These are phyloP conservation scores for Aspergillus pseudoterreus DNA, from an alignment of 2,329 filamentous ascomycete genomes.

Conservation along the genomic window DNA sequence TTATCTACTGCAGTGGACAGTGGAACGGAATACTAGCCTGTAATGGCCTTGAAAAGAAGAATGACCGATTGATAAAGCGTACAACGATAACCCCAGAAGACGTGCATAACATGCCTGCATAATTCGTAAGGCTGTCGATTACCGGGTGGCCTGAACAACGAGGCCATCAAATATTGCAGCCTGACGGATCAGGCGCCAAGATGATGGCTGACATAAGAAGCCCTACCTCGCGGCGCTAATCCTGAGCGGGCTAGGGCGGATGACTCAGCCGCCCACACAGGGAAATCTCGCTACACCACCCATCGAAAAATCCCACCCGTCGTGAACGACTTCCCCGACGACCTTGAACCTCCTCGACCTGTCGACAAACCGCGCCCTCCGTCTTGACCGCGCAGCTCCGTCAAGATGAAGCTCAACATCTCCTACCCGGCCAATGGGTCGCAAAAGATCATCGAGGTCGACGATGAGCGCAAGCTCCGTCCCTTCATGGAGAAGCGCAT, in stretches of 20 bases:
- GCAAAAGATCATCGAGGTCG: conserved; percentile 98
- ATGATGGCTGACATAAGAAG: conserved; percentile 21
- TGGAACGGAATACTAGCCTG: too few species aligned
- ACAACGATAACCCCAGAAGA: too few species aligned
- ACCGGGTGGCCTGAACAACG: neutral
- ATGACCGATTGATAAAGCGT: too few species aligned
- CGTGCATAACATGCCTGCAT: too few species aligned
- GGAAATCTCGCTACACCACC: conserved; percentile 39
- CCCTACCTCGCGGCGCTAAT: conserved; percentile 22
- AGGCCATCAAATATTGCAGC: neutral
- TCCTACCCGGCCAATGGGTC: conserved; percentile 98
- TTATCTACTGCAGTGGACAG: too few species aligned
- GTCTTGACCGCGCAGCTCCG: conserved; percentile 48
- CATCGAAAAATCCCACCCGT: conserved; percentile 37
- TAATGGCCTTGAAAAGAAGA: too few species aligned
- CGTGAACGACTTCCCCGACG: conserved; percentile 28
- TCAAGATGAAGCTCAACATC: conserved; percentile 74
- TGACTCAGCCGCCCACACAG: conserved; percentile 39
- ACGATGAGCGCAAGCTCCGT: conserved; percentile 98
- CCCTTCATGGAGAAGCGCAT: conserved; percentile 98
- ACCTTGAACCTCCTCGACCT: conserved; percentile 32
- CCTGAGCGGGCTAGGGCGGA: conserved; percentile 23
- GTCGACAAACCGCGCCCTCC: conserved; percentile 43
- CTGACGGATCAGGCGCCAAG: neutral
- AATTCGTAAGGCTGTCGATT: too few species aligned